phyloP scores from a whole-genome alignment of 441 rosid species.

The Francoa sonchifolia region DNA sequence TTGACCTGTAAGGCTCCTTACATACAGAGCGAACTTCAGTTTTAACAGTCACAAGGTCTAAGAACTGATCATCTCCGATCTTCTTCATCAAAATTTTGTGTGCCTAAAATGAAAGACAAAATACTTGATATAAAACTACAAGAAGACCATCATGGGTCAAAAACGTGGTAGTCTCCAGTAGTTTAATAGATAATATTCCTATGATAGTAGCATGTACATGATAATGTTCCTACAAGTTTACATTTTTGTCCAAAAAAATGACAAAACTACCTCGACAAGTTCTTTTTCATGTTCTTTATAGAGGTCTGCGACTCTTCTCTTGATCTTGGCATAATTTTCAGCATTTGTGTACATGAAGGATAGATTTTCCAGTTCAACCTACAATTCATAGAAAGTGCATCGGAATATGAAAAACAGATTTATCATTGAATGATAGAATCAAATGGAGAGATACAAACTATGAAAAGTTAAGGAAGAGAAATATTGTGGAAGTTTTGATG shows the following conservation, averaged over 20 bases:
- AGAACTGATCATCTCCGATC: conserved; percentile 89
- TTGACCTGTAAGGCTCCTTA: conserved; percentile 93
- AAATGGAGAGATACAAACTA: too few species aligned
- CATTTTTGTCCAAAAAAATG: conserved; percentile 1
- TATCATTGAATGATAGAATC: too few species aligned
- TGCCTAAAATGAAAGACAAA: conserved; percentile 36
- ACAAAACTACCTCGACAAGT: conserved; percentile 51
- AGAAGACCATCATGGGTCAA: conserved; percentile 7
- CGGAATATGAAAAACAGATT: too few species aligned
- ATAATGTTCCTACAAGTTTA: not conserved
- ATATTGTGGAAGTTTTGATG: not conserved
- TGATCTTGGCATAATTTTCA: conserved; percentile 73
- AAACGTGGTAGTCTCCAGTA: conserved; percentile 1
- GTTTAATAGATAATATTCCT: not conserved
- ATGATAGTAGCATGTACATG: conserved; percentile 1
- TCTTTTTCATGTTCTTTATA: conserved; percentile 85
- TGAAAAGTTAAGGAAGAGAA: too few species aligned
- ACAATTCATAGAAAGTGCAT: conserved; percentile 22
- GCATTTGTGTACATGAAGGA: conserved; percentile 89
- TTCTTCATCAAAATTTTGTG: conserved; percentile 77
- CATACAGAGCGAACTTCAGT: conserved; percentile 71
- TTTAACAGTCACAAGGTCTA: conserved; percentile 77
- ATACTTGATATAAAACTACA: conserved; percentile 1
- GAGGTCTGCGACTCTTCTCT: conserved; percentile 69
- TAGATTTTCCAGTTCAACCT: conserved; percentile 94